These are phyloP conservation scores for Botrytis pseudocinerea DNA, from an alignment of 2,329 filamentous ascomycete genomes.

Conservation along the genomic window DNA sequence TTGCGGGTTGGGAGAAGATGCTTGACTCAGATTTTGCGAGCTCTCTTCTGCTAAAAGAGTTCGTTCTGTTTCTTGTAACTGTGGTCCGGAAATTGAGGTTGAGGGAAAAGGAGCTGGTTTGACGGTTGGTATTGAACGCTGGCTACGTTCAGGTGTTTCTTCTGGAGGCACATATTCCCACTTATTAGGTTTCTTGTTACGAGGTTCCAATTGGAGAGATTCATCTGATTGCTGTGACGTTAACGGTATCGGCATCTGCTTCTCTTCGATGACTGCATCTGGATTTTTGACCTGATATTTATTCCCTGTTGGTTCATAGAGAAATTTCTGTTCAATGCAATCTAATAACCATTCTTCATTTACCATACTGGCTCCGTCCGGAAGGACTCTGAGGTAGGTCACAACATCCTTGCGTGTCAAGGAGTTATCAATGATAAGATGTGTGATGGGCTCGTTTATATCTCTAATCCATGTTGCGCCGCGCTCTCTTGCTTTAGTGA, in stretches of 20 bases:
- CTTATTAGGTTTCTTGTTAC: constrained; percentile 40
- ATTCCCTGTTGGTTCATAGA: constrained; percentile 59
- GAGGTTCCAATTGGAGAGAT: constrained; percentile 52
- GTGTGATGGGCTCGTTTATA: constrained; percentile 61
- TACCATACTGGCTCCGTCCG: constrained; percentile 56
- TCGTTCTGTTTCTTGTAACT: not conserved
- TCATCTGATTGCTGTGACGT: constrained; percentile 21
- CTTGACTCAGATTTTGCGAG: not conserved
- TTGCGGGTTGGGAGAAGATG: not conserved
- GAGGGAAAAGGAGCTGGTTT: not conserved
- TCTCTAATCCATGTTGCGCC: constrained; percentile 71
- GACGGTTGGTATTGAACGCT: constrained; percentile 1
- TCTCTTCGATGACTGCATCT: constrained; percentile 10
- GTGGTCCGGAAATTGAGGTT: not conserved
- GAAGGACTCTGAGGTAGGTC: constrained; percentile 49
- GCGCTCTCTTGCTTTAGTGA: constrained; percentile 71
- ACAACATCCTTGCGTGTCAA: constrained; percentile 66
- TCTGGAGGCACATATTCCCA: constrained; percentile 45
- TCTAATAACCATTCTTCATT: constrained; percentile 70
- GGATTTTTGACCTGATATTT: constrained; percentile 55
- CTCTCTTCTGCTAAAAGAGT: not conserved
- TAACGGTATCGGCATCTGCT: not conserved
- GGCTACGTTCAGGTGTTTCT: constrained; percentile 44
- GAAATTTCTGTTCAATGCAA: constrained; percentile 58
- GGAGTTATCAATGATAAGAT: constrained; percentile 75